Conservation (phyloP, 2,329 filamentous ascomycete genomes). For the Podosphaera fusca region DNA sequence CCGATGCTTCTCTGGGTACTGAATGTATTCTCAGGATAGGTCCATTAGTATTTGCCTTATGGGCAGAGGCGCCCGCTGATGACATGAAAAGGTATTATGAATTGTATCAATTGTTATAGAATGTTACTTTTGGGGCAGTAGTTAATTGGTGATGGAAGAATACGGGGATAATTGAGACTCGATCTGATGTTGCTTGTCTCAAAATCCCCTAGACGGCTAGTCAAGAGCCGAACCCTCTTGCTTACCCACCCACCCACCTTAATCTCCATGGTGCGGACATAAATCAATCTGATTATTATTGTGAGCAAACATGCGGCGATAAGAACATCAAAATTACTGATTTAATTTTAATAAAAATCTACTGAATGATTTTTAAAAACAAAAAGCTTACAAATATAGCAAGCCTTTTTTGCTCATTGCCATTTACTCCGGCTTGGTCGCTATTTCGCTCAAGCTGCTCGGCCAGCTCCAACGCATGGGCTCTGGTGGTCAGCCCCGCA, state of each 20-base stretch:
- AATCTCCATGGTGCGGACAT: not conserved
- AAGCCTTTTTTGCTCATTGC: too few relatives aligned
- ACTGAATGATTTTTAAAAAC: too few relatives aligned
- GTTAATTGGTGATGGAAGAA: not conserved
- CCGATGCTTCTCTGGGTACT: constrained; percentile 6
- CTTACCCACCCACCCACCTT: not conserved
- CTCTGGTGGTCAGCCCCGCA: too few relatives aligned
- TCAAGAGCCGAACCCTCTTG: constrained; percentile 1
- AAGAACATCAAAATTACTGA: too few relatives aligned
- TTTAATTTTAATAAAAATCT: too few relatives aligned
- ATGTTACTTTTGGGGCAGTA: constrained; percentile 1
- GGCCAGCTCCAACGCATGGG: too few relatives aligned
- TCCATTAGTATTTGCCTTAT: constrained; percentile 15
- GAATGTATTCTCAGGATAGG: constrained; percentile 14
- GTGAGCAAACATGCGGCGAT: too few relatives aligned
- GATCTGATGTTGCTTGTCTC: constrained; percentile 4
- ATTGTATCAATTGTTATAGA: constrained; percentile 3
- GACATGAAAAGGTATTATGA: constrained; percentile 10
- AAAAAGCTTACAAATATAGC: too few relatives aligned
- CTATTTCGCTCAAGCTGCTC: too few relatives aligned
- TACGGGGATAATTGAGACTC: not conserved
- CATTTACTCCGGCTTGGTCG: too few relatives aligned
- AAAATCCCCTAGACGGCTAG: constrained; percentile 1
- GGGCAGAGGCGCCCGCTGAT: constrained; percentile 12
- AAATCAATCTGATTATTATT: not conserved